Evolutionary conservation across 352 stramenopile species (phyloP).

Genomic region (Phytophthora nicotianae): DNA sequence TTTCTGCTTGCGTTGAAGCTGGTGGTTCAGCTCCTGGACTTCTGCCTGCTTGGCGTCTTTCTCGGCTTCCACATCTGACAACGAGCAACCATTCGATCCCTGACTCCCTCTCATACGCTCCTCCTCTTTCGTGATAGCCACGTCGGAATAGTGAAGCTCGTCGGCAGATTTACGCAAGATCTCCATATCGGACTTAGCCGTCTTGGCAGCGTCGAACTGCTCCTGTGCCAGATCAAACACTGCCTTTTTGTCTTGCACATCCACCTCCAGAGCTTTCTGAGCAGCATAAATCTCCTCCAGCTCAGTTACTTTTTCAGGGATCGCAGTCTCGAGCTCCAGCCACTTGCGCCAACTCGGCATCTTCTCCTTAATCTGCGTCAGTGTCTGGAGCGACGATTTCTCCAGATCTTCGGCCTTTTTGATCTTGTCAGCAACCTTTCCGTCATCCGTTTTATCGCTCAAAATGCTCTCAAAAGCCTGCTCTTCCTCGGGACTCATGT

Average conservation of each 20-base stretch:
- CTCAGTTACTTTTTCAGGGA: conserved; percentile 52
- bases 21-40: conserved; percentile 50
- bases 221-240: conserved; percentile 22
- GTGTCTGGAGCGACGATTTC: conserved; percentile 45
- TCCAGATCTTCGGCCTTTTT: conserved; percentile 64
- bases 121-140: conserved; percentile 43
- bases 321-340: conserved; percentile 51
- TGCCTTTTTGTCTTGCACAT: conserved; percentile 57
- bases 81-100: conserved; percentile 38
- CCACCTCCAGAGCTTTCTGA: conserved; percentile 50
- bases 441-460: conserved; percentile 77
- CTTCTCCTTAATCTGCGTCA: conserved; percentile 59
- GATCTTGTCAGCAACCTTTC: conserved; percentile 81
- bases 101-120: conserved; percentile 43
- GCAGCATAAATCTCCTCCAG: conserved; percentile 54
- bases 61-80: conserved; percentile 47
- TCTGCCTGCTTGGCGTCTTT: conserved; percentile 59
- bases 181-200: conserved; percentile 41
- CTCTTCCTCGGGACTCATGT: conserved; percentile 63
- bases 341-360: conserved; percentile 79
- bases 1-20: conserved; percentile 62
- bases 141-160: conserved; percentile 39
- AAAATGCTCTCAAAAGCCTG: conserved; percentile 65
- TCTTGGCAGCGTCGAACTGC: conserved; percentile 41
- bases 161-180: conserved; percentile 35